Evolutionary conservation across 176 grass and related monocot genomes (phyloP).

Genomic region (Saccharum officinarum): DNA sequence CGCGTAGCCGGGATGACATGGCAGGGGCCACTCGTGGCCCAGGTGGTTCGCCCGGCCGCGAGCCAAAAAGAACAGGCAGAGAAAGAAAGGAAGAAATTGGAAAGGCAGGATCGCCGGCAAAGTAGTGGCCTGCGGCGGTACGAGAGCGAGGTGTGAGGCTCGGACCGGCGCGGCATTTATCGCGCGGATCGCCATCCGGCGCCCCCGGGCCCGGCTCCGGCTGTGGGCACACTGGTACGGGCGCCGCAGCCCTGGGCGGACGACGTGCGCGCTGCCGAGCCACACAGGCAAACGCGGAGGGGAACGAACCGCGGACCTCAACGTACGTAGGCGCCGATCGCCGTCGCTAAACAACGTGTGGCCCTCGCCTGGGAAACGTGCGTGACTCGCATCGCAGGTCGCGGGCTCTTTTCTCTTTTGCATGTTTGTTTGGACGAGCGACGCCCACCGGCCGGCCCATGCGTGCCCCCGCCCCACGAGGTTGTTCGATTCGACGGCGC

Average conservation of each 20-base stretch:
- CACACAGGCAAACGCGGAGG: slow-evolving; percentile 18
- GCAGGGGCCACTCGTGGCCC: slow-evolving; percentile 15
- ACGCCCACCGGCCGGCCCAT: neutral
- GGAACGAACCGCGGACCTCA: neutral
- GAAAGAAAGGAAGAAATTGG: neutral
- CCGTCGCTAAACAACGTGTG: neutral
- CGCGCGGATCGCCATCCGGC: slow-evolving; percentile 8
- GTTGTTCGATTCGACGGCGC: slow-evolving; percentile 19
- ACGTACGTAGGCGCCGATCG: neutral
- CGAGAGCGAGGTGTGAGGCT: neutral
- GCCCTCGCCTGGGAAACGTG: neutral
- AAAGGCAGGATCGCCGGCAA: neutral
- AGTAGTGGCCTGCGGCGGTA: slow-evolving; percentile 27
- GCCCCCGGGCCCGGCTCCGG: too few relatives aligned
- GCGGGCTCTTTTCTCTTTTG: neutral
- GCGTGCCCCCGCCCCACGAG: neutral
- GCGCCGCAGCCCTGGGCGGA: neutral
- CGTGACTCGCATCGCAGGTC: neutral
- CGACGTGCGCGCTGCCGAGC: slow-evolving; percentile 49
- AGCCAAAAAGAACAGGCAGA: neutral
- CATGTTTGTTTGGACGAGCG: neutral
- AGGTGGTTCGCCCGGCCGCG: neutral
- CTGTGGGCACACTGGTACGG: too few relatives aligned
- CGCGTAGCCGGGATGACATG: slow-evolving; percentile 23
- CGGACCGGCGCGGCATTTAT: slow-evolving; percentile 26